These are phyloP conservation scores for Trametes meyenii DNA, from an alignment of 768 basidiomycete genomes.

Conservation along the genomic window DNA sequence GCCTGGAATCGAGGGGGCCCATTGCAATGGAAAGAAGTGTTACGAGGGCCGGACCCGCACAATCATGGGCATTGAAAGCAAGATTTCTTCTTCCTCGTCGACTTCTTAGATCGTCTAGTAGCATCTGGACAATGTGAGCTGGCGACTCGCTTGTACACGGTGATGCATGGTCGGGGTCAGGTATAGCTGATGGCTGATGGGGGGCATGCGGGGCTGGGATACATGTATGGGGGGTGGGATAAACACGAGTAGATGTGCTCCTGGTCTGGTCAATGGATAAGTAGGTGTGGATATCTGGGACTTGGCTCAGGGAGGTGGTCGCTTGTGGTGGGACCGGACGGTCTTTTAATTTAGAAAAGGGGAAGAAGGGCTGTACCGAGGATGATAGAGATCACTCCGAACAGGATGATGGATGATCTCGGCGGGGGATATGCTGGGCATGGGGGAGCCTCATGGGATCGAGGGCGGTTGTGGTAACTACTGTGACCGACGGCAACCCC, in stretches of 20 bases:
- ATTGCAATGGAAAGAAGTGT: not conserved
- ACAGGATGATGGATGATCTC: slow-evolving; percentile 22
- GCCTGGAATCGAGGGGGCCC: too few relatives aligned
- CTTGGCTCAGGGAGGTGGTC: not conserved
- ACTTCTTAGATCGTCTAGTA: not conserved
- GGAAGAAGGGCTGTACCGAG: slow-evolving; percentile 17
- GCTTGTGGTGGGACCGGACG: not conserved
- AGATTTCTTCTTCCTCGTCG: not conserved
- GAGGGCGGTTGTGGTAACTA: slow-evolving; percentile 19
- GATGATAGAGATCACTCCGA: slow-evolving; percentile 20
- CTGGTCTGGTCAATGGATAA: not conserved
- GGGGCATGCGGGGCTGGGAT: not conserved
- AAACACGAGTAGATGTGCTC: not conserved
- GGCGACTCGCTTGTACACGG: slow-evolving; percentile 8
- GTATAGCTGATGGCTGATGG: not conserved
- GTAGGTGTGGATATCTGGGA: not conserved
- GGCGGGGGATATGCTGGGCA: slow-evolving; percentile 16
- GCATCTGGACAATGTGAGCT: slow-evolving; percentile 17
- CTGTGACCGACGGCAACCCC: slow-evolving; percentile 17
- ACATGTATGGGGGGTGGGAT: not conserved
- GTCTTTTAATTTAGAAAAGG: slow-evolving; percentile 14
- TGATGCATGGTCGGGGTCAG: slow-evolving; percentile 3
- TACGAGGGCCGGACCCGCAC: not conserved
- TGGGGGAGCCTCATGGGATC: slow-evolving; percentile 20
- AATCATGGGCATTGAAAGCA: not conserved